These are phyloP conservation scores for Parachlorella kessleri DNA, from an alignment of 139 green algal species.

Conservation along the genomic window DNA sequence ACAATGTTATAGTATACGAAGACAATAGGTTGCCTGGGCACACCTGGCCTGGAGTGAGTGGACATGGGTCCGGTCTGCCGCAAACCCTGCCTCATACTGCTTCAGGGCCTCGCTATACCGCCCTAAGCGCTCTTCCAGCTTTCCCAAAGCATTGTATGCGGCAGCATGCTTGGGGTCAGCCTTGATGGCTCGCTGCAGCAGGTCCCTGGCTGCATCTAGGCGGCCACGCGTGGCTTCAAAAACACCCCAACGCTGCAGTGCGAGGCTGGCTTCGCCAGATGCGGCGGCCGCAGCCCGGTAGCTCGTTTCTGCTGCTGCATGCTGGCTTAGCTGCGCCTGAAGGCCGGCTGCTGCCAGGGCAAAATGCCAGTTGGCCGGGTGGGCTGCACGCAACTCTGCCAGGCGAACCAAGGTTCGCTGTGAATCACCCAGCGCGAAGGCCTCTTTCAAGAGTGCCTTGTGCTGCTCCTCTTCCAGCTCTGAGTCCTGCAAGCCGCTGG, in stretches of 20 bases:
- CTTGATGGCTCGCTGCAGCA: conserved; percentile 43
- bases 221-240: conserved; percentile 17
- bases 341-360: conserved; percentile 3
- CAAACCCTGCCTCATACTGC: conserved; percentile 1
- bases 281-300: neutral
- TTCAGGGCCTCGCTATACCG: neutral
- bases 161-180: conserved; percentile 29
- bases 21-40: too few relatives aligned
- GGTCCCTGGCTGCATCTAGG: conserved; percentile 14
- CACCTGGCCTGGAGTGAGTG: conserved; percentile 48
- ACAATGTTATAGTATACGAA: too few relatives aligned
- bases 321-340: neutral
- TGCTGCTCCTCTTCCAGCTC: neutral
- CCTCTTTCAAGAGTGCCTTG: conserved; percentile 11
- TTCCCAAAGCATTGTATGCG: conserved; percentile 8
- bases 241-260: conserved; percentile 21
- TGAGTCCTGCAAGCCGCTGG: too few relatives aligned
- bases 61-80: conserved; percentile 1
- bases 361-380: conserved; percentile 25
- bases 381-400: neutral
- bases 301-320: neutral
- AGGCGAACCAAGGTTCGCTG: neutral
- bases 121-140: conserved; percentile 5
- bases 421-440: conserved; percentile 7
- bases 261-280: neutral